phyloP scores from a whole-genome alignment of 2,329 filamentous ascomycete species.

The Colletotrichum phormii region DNA sequence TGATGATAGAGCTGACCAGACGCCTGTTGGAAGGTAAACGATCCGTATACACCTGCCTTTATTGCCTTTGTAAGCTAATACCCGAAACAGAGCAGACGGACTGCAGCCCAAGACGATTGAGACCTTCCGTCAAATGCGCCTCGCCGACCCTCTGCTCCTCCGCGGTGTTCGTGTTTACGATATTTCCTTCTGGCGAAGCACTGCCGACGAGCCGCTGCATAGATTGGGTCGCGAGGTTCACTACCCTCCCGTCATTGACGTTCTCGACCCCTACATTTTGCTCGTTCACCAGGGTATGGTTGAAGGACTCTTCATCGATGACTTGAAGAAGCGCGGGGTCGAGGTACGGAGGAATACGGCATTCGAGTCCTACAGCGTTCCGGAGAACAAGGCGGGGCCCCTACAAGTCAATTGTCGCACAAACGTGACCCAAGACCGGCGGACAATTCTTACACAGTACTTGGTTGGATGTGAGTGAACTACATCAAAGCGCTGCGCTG shows the following conservation, averaged over 20 bases:
- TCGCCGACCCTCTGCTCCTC: constrained; percentile 76
- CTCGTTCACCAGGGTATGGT: constrained; percentile 81
- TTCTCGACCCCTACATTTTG: constrained; percentile 67
- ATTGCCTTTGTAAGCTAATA: constrained; percentile 4
- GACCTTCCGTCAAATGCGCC: constrained; percentile 77
- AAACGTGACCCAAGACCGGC: constrained; percentile 63
- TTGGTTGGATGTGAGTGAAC: constrained; percentile 71
- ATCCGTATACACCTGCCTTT: neutral
- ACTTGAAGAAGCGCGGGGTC: constrained; percentile 73
- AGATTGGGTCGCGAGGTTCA: constrained; percentile 75
- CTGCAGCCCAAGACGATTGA: constrained; percentile 84
- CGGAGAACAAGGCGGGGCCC: constrained; percentile 55
- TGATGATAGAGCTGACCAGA: constrained; percentile 76
- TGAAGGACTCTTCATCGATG: constrained; percentile 76
- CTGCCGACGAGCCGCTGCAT: constrained; percentile 61
- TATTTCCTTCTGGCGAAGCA: constrained; percentile 78
- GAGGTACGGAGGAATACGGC: constrained; percentile 72
- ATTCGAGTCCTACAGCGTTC: constrained; percentile 68
- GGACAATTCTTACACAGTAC: constrained; percentile 68
- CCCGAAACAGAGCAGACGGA: constrained; percentile 69
- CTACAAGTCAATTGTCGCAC: constrained; percentile 63
- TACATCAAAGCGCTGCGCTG: neutral
- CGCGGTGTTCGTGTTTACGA: constrained; percentile 79
- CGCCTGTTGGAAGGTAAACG: constrained; percentile 68
- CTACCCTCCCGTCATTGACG: constrained; percentile 72